phyloP scores from a whole-genome alignment of 441 rosid genomes.

The Adansonia madagascariensis region DNA sequence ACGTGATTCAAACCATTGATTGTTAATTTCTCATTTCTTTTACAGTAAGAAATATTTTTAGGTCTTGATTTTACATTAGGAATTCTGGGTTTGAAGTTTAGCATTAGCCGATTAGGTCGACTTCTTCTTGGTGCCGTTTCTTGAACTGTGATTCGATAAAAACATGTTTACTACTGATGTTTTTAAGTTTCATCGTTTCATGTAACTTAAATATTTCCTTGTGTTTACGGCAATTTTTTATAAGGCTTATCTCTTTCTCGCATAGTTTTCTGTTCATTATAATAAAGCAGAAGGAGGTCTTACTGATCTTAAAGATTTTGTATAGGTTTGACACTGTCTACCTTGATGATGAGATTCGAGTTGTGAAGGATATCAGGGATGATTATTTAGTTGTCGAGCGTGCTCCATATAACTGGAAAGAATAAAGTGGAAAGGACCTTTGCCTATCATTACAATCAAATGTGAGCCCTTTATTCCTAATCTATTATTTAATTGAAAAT shows the following conservation, averaged over 20 bases:
- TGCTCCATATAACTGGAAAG: constrained; percentile 74
- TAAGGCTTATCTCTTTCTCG: not conserved
- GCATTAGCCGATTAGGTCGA: not conserved
- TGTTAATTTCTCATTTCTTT: not conserved
- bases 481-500: not conserved
- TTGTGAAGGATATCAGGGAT: constrained; percentile 86
- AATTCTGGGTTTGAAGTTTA: not conserved
- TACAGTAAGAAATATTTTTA: not conserved
- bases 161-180: not conserved
- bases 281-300: not conserved
- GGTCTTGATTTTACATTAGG: not conserved
- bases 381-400: constrained; percentile 84
- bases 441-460: not conserved
- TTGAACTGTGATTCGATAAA: not conserved
- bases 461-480: not conserved
- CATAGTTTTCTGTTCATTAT: not conserved
- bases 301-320: not conserved
- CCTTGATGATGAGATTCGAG: constrained; percentile 82
- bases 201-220: not conserved
- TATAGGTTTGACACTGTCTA: constrained; percentile 80
- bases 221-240: not conserved
- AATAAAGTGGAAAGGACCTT: not conserved
- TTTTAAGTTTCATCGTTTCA: not conserved
- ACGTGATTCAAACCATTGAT: not conserved
- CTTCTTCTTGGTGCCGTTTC: not conserved